phyloP scores from a whole-genome alignment of 345 rosid genomes.

The Eucalyptus melliodora region DNA sequence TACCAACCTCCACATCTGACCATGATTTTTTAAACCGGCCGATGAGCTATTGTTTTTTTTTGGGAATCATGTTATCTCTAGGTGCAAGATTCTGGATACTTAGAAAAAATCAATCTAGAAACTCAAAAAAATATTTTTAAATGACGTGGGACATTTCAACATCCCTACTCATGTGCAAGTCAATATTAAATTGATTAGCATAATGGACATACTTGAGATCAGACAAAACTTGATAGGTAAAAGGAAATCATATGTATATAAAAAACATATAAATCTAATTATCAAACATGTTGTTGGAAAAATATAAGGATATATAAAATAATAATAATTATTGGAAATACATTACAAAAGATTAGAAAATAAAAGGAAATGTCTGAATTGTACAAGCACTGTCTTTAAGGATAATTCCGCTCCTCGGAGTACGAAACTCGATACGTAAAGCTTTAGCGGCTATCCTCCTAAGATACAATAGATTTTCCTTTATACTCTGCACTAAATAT shows the following conservation, averaged over 20 bases:
- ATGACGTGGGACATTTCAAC: not conserved
- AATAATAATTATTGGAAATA: no score
- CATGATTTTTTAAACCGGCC: not conserved
- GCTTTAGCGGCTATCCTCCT: fast-evolving
- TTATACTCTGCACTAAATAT: fast-evolving
- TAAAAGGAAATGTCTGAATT: no score
- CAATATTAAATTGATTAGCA: not conserved
- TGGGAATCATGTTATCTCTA: not conserved
- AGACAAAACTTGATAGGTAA: fast-evolving
- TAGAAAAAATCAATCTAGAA: not conserved
- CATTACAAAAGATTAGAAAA: no score
- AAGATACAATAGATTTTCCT: no score
- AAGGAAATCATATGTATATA: not conserved
- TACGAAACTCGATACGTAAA: no score
- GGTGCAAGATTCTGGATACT: not conserved
- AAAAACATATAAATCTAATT: not conserved
- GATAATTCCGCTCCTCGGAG: no score
- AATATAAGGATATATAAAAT: no score
- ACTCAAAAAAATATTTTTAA: not conserved
- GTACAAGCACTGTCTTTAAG: no score
- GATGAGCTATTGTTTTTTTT: not conserved
- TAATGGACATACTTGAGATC: fast-evolving
- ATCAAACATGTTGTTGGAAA: not conserved
- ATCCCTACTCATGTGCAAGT: not conserved
- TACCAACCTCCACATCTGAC: not conserved